Evolutionary conservation across 2,329 filamentous ascomycete genomes (phyloP), one percentile per base, ranked within the genome.

Genomic region (Pleoardoris graminearum): DNA sequence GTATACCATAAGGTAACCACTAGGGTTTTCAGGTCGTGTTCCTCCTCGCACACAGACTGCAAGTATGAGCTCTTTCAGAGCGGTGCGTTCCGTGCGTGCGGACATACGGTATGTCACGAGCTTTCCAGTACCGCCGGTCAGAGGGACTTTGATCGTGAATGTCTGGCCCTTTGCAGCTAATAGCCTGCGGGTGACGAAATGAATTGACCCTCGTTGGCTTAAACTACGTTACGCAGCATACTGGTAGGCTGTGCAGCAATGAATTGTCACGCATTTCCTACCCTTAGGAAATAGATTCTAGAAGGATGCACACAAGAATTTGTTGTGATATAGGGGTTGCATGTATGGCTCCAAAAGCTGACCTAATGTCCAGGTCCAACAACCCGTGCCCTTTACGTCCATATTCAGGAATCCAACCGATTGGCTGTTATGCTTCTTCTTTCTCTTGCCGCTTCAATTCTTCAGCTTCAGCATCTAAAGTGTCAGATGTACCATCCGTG

Each of bases 31-130:
- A 21, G 25, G 25, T 10, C 10, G 5, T 10, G 11, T 21, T 19
- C 19, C 23, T 4, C 39, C 7, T 8, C 25, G n/a, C 25, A 14
- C 17, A 8, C 33, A 33, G 7, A 12, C 27, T 22, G 32, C 35
- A 22, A 10, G 27, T 14, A 35, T 44, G 48, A 41, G 39, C 29
- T 44, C 39, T 19, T 12, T 29, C 32, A 29, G 29, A 10, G 29
- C 36, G 27, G 23, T 55, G 23, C 52, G 52, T 33, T 42, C 45
- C 41, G 48, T 42, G 50, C 56, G 43, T 21, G 42, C 23, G 14
- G 23, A 49, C 11, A 35, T 38, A 22, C 45, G 45, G 30, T n/a
- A 25, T 29, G 53, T 52, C 51, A 54, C 45, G 11, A 29, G 32
- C 23, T 16, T 11, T 30, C 42, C 12, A 11, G 11, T 23, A 12